Percentiles rank a stretch among this genome's conserved stretches.
Evolutionary conservation across 257 asterid species (phyloP).

Genomic region (Solanum okadae): DNA sequence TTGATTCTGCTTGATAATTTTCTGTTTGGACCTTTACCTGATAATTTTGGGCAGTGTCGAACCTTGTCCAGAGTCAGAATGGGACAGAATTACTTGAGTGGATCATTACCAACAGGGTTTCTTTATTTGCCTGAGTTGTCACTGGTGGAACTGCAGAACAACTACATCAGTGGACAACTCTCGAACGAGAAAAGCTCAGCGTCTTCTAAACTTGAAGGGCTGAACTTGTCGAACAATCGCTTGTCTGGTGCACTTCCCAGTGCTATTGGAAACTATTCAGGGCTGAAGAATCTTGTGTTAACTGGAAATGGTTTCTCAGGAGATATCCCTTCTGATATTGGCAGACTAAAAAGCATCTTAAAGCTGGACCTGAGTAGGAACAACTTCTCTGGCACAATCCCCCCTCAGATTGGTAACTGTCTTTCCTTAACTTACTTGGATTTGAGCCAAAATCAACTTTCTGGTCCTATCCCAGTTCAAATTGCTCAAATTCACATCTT

Average conservation of each 20-base stretch:
- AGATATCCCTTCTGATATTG: constrained; percentile 23
- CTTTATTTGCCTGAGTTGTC: constrained; percentile 30
- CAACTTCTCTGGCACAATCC: constrained; percentile 25
- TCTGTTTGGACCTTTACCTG: constrained; percentile 35
- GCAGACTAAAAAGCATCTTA: constrained; percentile 18
- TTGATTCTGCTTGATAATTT: constrained; percentile 32
- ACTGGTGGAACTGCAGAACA: constrained; percentile 30
- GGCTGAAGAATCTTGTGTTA: constrained; percentile 23
- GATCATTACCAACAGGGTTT: constrained; percentile 24
- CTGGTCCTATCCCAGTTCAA: constrained; percentile 33
- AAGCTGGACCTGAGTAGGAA: constrained; percentile 28
- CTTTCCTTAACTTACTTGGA: constrained; percentile 23
- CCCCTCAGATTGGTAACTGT: constrained; percentile 24
- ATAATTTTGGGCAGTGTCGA: constrained; percentile 25
- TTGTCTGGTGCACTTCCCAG: constrained; percentile 23
- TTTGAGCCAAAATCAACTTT: constrained; percentile 32
- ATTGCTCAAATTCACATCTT: constrained; percentile 28
- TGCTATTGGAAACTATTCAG: constrained; percentile 22
- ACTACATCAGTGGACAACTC: constrained; percentile 18
- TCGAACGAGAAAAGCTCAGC: not conserved
- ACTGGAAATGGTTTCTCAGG: constrained; percentile 27
- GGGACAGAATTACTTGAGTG: constrained; percentile 36
- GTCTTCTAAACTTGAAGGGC: constrained; percentile 20
- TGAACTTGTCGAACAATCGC: constrained; percentile 23
- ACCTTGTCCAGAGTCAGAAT: constrained; percentile 23